These are phyloP conservation scores for Apiospora aurea DNA, from an alignment of 2,329 filamentous ascomycete species.

Conservation along the genomic window DNA sequence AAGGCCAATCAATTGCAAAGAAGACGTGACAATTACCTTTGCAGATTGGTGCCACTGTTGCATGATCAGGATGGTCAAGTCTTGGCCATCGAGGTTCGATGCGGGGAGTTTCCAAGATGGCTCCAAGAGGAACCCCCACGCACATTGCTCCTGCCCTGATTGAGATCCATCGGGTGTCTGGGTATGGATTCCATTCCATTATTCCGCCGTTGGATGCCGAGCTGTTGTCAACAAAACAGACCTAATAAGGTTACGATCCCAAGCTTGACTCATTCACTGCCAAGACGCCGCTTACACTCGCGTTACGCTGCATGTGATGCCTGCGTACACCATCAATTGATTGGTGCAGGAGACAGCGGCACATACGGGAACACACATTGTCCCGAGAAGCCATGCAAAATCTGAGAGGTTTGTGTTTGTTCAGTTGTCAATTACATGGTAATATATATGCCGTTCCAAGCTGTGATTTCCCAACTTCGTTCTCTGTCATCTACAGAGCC, in stretches of 20 bases:
- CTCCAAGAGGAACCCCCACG: too few species aligned
- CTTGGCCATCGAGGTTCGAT: not conserved
- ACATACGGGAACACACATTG: not conserved
- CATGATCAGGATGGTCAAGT: not conserved
- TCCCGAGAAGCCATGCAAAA: not conserved
- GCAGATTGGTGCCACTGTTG: not conserved
- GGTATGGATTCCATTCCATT: too few species aligned
- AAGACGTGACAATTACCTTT: not conserved
- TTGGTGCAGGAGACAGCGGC: not conserved
- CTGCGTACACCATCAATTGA: not conserved
- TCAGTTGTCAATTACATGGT: not conserved
- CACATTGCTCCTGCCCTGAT: not conserved
- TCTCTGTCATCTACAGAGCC: constrained; percentile 12
- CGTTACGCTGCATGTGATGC: not conserved
- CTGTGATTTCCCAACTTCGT: not conserved
- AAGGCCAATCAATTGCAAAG: not conserved
- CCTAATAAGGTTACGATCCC: not conserved
- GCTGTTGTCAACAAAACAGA: not conserved
- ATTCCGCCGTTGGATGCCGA: too few species aligned
- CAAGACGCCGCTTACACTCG: not conserved
- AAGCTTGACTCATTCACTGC: not conserved
- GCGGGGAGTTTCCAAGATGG: not conserved
- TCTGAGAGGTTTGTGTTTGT: not conserved
- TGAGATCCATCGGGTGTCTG: not conserved
- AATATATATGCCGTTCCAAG: not conserved